Base-by-base conservation (phyloP, 176 grass and related monocot species). In the Lolium perenne region DNA sequence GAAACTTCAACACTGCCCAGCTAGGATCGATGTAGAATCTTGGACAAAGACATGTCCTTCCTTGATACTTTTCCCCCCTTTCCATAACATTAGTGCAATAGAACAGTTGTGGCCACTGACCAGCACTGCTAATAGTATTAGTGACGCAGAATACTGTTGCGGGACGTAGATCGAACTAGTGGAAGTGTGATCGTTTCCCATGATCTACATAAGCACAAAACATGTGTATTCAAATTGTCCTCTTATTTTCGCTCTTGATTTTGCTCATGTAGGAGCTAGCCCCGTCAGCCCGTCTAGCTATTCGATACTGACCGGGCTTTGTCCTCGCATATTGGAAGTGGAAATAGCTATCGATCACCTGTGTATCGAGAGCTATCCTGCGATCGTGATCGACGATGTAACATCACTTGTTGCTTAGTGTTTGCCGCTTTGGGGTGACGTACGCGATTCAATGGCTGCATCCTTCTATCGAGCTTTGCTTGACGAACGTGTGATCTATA, bases 351-450 rank as follows among this genome's bases (percentile, higher is more conserved):
- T 60, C 57, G 56, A 58, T 58, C 56, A 43, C 41, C 41, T 43
- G 20, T 9, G 18, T 58, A 16, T 58, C 56, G 20, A 58, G 56
- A 21, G 56, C 9, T 21, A 58, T 58, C 56, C 56, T 58, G 56
- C 6, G 54, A 57, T 58, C 20, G 56, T 5, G 68, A 71, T 12
- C 1, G 38, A 45, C 67, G 67, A 58, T 58, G 57, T 71, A 71
- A 46, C 48, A 0, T 75, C 72, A 1, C 72, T 32, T 75, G 72
- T 75, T 75, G 72, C 72, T 5, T 75, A 32, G 72, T 23, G 66
- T 53, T 53, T 53, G 72, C 72, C 72, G 72, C 63, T 18, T 2
- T 51, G 47, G 22, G 22, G 72, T 75, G 72, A 75, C 72, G 72
- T 32, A 0, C 22, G 13, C 22, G 22, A 74, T 74, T 50, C 45